Evolutionary conservation across 2,329 filamentous ascomycete genomes (phyloP).

Genomic region (Calonectria fujianensis): DNA sequence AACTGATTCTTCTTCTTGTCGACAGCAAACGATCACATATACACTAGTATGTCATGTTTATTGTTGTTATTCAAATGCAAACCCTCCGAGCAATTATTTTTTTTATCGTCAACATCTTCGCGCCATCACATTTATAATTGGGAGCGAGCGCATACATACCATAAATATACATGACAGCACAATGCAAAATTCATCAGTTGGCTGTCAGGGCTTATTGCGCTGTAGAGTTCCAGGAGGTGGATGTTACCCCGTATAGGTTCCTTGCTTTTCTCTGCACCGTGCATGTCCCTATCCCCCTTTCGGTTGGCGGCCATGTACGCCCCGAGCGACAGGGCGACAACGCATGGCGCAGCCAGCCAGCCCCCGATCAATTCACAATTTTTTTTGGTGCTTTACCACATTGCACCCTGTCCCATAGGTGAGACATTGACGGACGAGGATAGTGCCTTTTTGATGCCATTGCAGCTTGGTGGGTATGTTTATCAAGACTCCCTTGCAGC

Average conservation of each 20-base stretch:
- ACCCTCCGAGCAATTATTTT: background rate
- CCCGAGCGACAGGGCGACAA: conserved; percentile 35
- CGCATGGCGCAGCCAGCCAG: conserved; percentile 30
- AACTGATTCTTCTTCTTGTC: conserved; percentile 18
- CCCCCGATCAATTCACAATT: conserved; percentile 21
- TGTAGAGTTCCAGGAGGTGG: conserved; percentile 33
- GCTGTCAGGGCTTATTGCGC: conserved; percentile 21
- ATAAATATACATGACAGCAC: background rate
- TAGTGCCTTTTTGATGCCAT: background rate
- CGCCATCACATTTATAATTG: conserved; percentile 21
- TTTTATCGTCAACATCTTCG: background rate
- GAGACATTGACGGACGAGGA: conserved; percentile 8
- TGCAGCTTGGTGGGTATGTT: background rate
- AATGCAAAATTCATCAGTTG: conserved; percentile 1
- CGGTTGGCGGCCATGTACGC: conserved; percentile 26
- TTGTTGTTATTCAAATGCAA: background rate
- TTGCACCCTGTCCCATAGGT: background rate
- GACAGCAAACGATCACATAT: background rate
- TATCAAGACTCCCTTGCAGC: background rate
- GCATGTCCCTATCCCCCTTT: conserved; percentile 31
- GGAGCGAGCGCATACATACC: background rate
- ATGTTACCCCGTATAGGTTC: conserved; percentile 30
- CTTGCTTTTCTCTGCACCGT: conserved; percentile 27
- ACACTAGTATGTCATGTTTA: background rate
- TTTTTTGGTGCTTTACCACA: background rate